A percentile compares a stretch with the other conserved stretches of the same genome.
Conservation (phyloP, 1,139 yeast species). For the Lodderomyces margitis region DNA sequence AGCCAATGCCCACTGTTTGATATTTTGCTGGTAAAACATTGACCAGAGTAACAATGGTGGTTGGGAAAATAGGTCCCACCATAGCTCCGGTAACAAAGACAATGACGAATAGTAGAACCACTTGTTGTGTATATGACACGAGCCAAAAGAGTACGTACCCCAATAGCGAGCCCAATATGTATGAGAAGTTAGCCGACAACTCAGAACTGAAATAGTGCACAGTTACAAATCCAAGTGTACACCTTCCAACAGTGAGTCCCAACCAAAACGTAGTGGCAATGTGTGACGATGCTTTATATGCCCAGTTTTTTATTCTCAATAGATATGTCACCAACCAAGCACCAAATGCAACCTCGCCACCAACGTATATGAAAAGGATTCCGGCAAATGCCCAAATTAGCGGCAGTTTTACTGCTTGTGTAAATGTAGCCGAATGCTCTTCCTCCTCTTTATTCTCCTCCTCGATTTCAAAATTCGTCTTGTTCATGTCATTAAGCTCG, state of each 20-base stretch:
- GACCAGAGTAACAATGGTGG: conserved; percentile 64
- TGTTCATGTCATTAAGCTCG: conserved; percentile 14
- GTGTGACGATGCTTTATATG: conserved; percentile 51
- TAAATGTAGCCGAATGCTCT: conserved; percentile 20
- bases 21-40: conserved; percentile 58
- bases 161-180: conserved; percentile 27
- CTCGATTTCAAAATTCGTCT: conserved; percentile 16
- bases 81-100: conserved; percentile 62
- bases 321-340: conserved; percentile 65
- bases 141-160: conserved; percentile 35
- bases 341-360: conserved; percentile 69
- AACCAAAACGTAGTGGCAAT: conserved; percentile 66
- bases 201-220: conserved; percentile 47
- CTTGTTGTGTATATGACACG: conserved; percentile 19
- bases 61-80: conserved; percentile 82
- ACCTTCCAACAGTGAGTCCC: conserved; percentile 63
- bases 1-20: conserved; percentile 71
- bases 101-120: conserved; percentile 23
- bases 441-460: conserved; percentile 19
- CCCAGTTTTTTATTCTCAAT: conserved; percentile 45
- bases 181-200: conserved; percentile 38
- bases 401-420: conserved; percentile 39
- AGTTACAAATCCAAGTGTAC: conserved; percentile 59
- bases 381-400: conserved; percentile 48
- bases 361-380: conserved; percentile 58